These are phyloP conservation scores for Pharus latifolius DNA, from an alignment of 176 grass and related monocot genomes.

Conservation along the genomic window DNA sequence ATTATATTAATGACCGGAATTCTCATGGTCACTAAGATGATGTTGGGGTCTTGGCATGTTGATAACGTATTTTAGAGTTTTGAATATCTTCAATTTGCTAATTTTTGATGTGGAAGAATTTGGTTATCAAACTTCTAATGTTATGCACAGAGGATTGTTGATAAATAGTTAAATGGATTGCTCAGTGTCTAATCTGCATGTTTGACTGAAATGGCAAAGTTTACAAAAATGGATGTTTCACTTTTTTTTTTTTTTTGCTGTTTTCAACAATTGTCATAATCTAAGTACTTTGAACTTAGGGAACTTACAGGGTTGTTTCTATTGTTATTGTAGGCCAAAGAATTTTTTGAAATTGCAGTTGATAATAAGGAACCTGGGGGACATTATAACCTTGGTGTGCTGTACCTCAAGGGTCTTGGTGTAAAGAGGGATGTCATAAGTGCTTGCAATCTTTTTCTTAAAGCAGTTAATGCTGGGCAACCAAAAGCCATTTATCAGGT, in stretches of 20 bases:
- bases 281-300: neutral
- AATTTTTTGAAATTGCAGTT: slow-evolving; percentile 86
- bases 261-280: neutral
- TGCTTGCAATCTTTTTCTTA: slow-evolving; percentile 62
- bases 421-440: slow-evolving; percentile 69
- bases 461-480: slow-evolving; percentile 78
- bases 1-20: neutral
- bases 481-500: slow-evolving; percentile 99
- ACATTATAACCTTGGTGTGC: slow-evolving; percentile 91
- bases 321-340: slow-evolving; percentile 56
- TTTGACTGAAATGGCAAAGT: neutral
- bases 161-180: slow-evolving; percentile 1
- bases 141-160: neutral
- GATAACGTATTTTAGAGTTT: no score
- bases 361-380: slow-evolving; percentile 76
- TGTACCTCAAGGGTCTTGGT: slow-evolving; percentile 95
- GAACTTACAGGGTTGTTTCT: slow-evolving; percentile 13
- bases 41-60: neutral
- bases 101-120: neutral
- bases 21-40: neutral
- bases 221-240: neutral
- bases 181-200: neutral
- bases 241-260: neutral
- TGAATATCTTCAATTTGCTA: neutral
- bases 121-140: neutral